Evolutionary conservation across 345 rosid species (phyloP), one percentile per base, ranked within the genome.

Genomic region (Stellera chamaejasme): DNA sequence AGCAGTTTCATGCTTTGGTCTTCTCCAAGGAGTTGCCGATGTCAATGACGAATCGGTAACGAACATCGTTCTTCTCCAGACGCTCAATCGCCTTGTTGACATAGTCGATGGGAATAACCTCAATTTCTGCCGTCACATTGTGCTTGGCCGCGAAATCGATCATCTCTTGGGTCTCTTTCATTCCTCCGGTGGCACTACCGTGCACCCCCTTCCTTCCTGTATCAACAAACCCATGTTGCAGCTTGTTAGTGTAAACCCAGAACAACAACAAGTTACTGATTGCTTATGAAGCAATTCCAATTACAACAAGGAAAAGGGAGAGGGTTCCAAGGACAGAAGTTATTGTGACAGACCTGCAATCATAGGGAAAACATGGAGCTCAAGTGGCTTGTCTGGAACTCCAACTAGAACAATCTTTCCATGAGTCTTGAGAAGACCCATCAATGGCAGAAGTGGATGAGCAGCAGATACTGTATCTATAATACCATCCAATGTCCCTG

Each of bases 111-210:
- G 83, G 56, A 9, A 83, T 74, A 7, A 78, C 70, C 71, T 83
- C 90, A 48, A 83, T 68, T 6, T 83, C 80, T 5, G 90, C 72
- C 5, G 51, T 59, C 42, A 83, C 55, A 39, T 64, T 55, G 56
- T 83, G 80, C 41, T 74, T 69, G 2, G 77, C 86, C 3, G 84
- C 82, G 46, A 83, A 59, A 51, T 83, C 67, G 0, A 80, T 3
- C 86, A 74, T 80, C 59, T 79, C 85, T 56, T 77, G 83, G 11
- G 80, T 80, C 66, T 83, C 89, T 23, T 75, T 68, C 65, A 80
- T 62, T 26, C 86, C 84, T 50, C 86, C 90, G 13, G 70, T 42
- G 46, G 46, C 26, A 36, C 79, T 78, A 1, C 84, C 90, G 8
- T 43, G 73, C 2, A 78, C 64, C 26, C 52, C 62, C 54, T 80